Base-by-base conservation (phyloP, 2,329 filamentous ascomycete genomes). In the Elsinoe fawcettii region DNA sequence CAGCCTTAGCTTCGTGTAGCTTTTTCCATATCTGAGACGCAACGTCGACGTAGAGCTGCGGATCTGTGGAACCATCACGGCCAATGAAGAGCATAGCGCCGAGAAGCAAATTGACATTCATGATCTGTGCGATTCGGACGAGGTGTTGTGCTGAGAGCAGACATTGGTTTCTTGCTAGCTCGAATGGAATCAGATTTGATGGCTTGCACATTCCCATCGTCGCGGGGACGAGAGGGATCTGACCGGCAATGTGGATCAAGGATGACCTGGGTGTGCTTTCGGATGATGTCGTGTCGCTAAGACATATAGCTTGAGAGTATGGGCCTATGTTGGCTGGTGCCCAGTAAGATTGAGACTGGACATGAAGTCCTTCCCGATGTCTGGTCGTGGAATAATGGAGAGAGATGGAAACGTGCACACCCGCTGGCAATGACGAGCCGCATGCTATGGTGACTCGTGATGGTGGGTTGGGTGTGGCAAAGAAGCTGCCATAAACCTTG, bases 321-420 rank as follows among this genome's bases (percentile, higher is more conserved):
- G 93, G 93, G 0, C 93, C 93, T 56, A 99, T 97, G 67, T 97
- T 97, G 18, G 93, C 92, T 0, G 93, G 93, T 0, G 93, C 93
- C 93, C 93, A 99, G 76, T 97, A 97, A 9, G 90, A 95, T 37
- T 88, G 79, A 2, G 88, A 91, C 72, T 97, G 93, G 5, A 99
- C 91, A 69, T 99, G 93, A 1, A 97, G 79, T 0, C 72, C 87
- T 58, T 73, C 69, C 57, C 66, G 63, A 37, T 59, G 56, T 16
- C 63, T 62, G 39, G 22, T 27, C 1, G 54, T 20, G 11, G 7
- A 27, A 12, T 65, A 65, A 25, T 60, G 43, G 27, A 80, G 69
- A 16, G 78, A 81, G 18, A 84, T 71, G 60, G 92, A 79, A 14
- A 88, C 80, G 59, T 84, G 78, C 53, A 78, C 73, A 8, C 76